Evolutionary conservation across 768 basidiomycete genomes (phyloP), one percentile per base, ranked within the genome.

Genomic region (Paxillus ammoniavirescens): DNA sequence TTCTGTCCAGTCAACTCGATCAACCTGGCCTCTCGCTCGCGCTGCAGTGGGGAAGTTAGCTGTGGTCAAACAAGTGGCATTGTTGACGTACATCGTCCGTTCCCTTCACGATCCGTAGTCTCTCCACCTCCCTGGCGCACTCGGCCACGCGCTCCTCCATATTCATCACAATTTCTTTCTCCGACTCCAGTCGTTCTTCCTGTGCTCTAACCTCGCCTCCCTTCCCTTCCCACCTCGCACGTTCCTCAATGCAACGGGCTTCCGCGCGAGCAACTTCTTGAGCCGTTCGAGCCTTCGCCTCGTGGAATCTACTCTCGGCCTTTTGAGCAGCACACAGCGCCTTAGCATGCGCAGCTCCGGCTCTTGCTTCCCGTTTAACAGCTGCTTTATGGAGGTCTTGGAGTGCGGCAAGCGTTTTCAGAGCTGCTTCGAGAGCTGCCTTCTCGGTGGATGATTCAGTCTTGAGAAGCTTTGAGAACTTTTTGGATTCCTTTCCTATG

Each of bases 111-210:
- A 75, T 73, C 30, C 88, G 73, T 48, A 91, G 65, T 56, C 77
- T 77, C 59, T 91, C 87, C 2, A 93, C 78, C 61, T 91, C 87
- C 50, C 80, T 77, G n/a, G 79, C 78, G 75, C 91, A 91, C 50
- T 84, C 83, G 47, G 83, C 78, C 49, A 91, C 72, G 59, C 78
- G 79, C 47, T 81, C 75, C 1, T 86, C 88, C 21, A 81, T 77
- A 48, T 84, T 78, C 49, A 66, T 74, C 3, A 85, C 83, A 7
- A 79, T 81, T 23, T 77, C 74, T 42, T 79, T 76, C 17, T 79
- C 71, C 1, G 73, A 72, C 23, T 82, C 80, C 23, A 89, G 65
- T 4, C 73, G 67, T 52, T 81, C 79, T 18, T 73, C 73, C 50
- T 79, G 75, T 0, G 78, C 70, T 7, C 60, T 69, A 18, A 84